A percentile compares a stretch with the other conserved stretches of the same genome.
Evolutionary conservation across 2,329 filamentous ascomycete species (phyloP).

Genomic region (Trichoderma endophyticum): DNA sequence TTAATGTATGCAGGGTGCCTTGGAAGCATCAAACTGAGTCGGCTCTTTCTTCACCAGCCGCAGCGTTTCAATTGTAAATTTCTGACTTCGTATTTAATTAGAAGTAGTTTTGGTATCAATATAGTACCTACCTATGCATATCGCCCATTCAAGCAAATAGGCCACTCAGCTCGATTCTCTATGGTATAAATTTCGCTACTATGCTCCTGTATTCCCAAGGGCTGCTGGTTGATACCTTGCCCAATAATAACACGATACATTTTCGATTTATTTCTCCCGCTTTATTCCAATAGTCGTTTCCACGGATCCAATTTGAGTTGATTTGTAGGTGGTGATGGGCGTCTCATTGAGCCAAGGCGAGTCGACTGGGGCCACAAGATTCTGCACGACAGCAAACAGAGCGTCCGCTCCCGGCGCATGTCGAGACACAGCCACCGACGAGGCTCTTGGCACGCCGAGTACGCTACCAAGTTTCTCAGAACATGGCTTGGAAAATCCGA

Average conservation of each 20-base stretch:
- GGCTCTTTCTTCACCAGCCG: background rate
- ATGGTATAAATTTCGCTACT: background rate
- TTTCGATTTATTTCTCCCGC: constrained; percentile 19
- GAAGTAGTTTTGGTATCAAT: background rate
- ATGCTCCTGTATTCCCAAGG: background rate
- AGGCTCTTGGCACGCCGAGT: constrained; percentile 61
- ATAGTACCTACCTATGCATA: background rate
- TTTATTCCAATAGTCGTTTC: constrained; percentile 38
- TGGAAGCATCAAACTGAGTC: background rate
- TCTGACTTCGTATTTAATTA: background rate
- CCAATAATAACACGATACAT: background rate
- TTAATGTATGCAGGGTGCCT: background rate
- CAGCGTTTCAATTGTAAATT: background rate
- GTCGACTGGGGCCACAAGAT: constrained; percentile 50
- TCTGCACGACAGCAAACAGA: constrained; percentile 54
- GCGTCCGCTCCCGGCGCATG: constrained; percentile 56
- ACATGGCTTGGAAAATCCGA: constrained; percentile 60
- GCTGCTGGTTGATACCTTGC: background rate
- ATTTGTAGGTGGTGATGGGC: constrained; percentile 26
- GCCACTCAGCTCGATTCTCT: background rate
- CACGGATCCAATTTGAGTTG: constrained; percentile 35
- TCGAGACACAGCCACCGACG: constrained; percentile 57
- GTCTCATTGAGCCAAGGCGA: constrained; percentile 49
- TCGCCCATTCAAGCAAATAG: background rate
- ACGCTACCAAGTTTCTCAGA: constrained; percentile 55